Conservation (phyloP, 352 stramenopile species). For the Globisporangium cylindrosporum region DNA sequence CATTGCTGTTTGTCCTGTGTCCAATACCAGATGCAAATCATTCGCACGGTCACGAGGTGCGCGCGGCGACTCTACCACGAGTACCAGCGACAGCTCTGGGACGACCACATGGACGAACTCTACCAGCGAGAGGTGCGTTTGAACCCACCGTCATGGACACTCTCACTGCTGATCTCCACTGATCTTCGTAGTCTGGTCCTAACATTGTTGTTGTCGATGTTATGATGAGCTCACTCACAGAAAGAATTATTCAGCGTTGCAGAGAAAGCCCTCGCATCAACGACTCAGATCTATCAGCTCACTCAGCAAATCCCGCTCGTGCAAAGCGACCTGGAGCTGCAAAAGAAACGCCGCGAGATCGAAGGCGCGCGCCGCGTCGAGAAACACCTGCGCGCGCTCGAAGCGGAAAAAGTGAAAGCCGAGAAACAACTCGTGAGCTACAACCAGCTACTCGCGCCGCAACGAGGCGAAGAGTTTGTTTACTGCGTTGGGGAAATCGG, state of each 20-base stretch:
- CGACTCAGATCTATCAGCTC: constrained; percentile 44
- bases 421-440: constrained; percentile 59
- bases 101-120: constrained; percentile 54
- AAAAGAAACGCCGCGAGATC: constrained; percentile 69
- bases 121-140: constrained; percentile 28
- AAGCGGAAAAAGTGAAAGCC: constrained; percentile 45
- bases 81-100: constrained; percentile 80
- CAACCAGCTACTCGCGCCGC: constrained; percentile 53
- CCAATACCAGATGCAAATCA: constrained; percentile 63
- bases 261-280: constrained; percentile 47
- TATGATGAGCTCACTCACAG: constrained; percentile 3
- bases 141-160: background rate
- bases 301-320: constrained; percentile 36
- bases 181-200: background rate
- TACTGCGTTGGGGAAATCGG: constrained; percentile 40
- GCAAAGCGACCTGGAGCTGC: constrained; percentile 39
- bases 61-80: constrained; percentile 65
- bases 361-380: constrained; percentile 57
- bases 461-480: constrained; percentile 62
- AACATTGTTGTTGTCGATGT: background rate
- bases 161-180: background rate
- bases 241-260: constrained; percentile 31
- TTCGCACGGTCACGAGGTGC: constrained; percentile 59
- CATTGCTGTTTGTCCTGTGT: background rate
- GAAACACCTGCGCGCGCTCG: constrained; percentile 46